Base-by-base conservation (phyloP, 179 eudicot species). In the Patellifolia procumbens region DNA sequence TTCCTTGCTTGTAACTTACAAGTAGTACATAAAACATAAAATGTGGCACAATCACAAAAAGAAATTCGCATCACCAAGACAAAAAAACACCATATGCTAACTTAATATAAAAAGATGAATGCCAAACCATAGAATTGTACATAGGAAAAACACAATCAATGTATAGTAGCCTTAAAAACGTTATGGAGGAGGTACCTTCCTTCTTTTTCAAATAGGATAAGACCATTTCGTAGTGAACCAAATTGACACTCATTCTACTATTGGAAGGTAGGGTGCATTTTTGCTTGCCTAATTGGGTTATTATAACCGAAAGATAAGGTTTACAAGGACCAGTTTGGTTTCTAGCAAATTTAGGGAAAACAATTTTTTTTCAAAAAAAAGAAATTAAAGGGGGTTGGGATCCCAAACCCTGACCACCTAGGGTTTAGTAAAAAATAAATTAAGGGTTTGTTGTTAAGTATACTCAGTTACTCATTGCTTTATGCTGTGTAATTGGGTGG, bases 361-460 rank as follows among this genome's bases (percentile, higher is more conserved):
- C n/a, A 52, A 7, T 16, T n/a, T n/a, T n/a, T n/a, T n/a, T n/a
- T n/a, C n/a, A n/a, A n/a, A n/a, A 16, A 3, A 61, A 29, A 12
- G 2, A 61, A 4, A 1, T 1, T 4, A 31, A 28, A 37, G 8
- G 11, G 74, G 68, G 9, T 68, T 65, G 70, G 84, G 84, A 81
- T 81, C 84, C 80, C 74, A 81, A 77, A 74, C 43, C 60, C 55
- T 76, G 48, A 71, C 69, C 74, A 68, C 84, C 48, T 81, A 67
- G 75, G 75, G 68, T 70, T 81, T 60, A 22, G 78, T 39, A 12
- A 79, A 63, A 68, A 58, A 58, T 22, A 49, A 61, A 6, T n/a
- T 17, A 51, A 28, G 53, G 19, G 13, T 37, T 12, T 12, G 2
- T 32, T 11, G 45, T 1, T 24, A n/a, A 68, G 65, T 75, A 49